A percentile compares a stretch with the other conserved stretches of the same genome.
phyloP scores from a whole-genome alignment of 2,329 filamentous ascomycete species.

The Clonostachys rosea region DNA sequence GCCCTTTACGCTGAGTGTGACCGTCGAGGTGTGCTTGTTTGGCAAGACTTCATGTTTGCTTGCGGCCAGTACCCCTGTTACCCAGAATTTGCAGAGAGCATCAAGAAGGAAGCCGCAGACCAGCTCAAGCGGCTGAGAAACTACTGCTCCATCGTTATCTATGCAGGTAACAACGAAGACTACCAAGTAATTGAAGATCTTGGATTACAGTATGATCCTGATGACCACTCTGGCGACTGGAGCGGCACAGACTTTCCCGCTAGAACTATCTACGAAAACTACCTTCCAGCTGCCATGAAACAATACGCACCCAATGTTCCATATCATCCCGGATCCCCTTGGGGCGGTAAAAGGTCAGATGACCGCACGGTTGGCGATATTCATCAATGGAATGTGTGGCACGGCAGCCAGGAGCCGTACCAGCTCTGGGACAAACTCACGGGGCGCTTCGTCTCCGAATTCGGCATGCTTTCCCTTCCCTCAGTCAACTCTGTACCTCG shows the following conservation, averaged over 20 bases:
- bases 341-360: constrained; percentile 49
- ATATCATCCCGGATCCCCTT: constrained; percentile 69
- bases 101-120: constrained; percentile 53
- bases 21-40: constrained; percentile 61
- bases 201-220: constrained; percentile 65
- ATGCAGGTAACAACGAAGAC: constrained; percentile 75
- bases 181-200: constrained; percentile 70
- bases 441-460: constrained; percentile 76
- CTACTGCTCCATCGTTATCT: constrained; percentile 67
- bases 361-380: constrained; percentile 72
- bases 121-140: constrained; percentile 54
- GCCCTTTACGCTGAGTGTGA: constrained; percentile 64
- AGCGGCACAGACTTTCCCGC: constrained; percentile 71
- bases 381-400: constrained; percentile 77
- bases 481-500: constrained; percentile 65
- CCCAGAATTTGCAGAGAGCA: constrained; percentile 49
- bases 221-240: constrained; percentile 74
- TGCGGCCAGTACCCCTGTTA: constrained; percentile 61
- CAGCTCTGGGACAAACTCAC: constrained; percentile 67
- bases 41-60: constrained; percentile 70
- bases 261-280: constrained; percentile 72
- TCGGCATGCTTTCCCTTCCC: constrained; percentile 63
- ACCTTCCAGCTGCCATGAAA: constrained; percentile 61
- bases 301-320: constrained; percentile 58
- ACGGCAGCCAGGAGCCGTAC: constrained; percentile 65